Evolutionary conservation across 441 rosid species (phyloP).

Genomic region (Erodium texanum): DNA sequence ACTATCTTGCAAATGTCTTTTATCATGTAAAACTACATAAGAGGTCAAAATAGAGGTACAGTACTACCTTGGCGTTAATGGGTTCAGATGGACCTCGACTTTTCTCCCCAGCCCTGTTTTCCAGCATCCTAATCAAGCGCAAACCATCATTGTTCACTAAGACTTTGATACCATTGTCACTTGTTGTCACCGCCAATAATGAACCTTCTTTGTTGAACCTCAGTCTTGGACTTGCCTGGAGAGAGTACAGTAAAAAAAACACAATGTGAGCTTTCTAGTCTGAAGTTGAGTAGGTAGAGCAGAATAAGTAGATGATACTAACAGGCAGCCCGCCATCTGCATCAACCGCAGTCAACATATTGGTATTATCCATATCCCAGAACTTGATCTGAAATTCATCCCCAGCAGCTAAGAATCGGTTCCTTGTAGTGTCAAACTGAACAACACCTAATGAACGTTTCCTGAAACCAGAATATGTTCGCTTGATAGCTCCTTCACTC

Average conservation of each 20-base stretch:
- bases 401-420: slow-evolving; percentile 65
- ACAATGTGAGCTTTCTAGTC: no score
- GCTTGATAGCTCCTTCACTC: slow-evolving; percentile 69
- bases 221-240: slow-evolving; percentile 70
- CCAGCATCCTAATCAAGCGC: slow-evolving; percentile 49
- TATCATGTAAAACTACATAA: background rate
- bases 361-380: slow-evolving; percentile 63
- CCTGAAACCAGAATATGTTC: slow-evolving; percentile 52
- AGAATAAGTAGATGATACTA: slow-evolving; percentile 15
- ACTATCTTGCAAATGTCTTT: background rate
- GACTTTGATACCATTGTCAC: slow-evolving; percentile 59
- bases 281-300: no score
- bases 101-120: slow-evolving; percentile 40
- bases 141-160: slow-evolving; percentile 67
- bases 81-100: slow-evolving; percentile 52
- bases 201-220: slow-evolving; percentile 74
- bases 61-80: slow-evolving; percentile 26
- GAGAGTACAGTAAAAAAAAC: background rate
- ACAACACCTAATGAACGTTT: slow-evolving; percentile 54
- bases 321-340: slow-evolving; percentile 73
- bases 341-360: slow-evolving; percentile 39
- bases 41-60: background rate
- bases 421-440: slow-evolving; percentile 72
- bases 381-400: slow-evolving; percentile 58
- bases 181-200: slow-evolving; percentile 68